Conservation (phyloP, 1,284 basidiomycete species). For the Heterobasidion annosum region DNA sequence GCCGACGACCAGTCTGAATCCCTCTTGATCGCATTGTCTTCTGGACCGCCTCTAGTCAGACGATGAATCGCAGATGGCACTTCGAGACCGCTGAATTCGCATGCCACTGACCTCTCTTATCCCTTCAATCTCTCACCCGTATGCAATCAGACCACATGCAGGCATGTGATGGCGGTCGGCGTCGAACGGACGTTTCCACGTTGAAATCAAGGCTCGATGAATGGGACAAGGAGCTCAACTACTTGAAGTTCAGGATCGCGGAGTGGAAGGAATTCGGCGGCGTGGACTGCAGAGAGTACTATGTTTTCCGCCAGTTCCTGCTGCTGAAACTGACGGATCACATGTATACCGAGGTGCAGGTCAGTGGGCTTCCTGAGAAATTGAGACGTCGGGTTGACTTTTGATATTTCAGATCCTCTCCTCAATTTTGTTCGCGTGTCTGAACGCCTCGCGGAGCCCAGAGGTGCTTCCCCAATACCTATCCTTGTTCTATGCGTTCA, state of each 20-base stretch:
- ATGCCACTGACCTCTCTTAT: too few relatives aligned
- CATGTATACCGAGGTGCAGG: constrained; percentile 9
- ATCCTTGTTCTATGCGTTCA: constrained; percentile 4
- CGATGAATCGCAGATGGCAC: too few relatives aligned
- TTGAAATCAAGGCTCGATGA: constrained; percentile 8
- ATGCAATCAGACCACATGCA: too few relatives aligned
- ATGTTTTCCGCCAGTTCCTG: constrained; percentile 8
- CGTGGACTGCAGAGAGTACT: constrained; percentile 8
- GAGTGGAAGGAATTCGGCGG: constrained; percentile 10
- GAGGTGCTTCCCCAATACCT: constrained; percentile 6
- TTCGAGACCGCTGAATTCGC: too few relatives aligned
- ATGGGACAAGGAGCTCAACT: constrained; percentile 11
- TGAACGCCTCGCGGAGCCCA: constrained; percentile 4
- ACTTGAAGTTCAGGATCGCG: constrained; percentile 11
- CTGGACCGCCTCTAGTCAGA: too few relatives aligned
- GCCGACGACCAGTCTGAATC: too few relatives aligned
- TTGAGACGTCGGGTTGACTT: too few relatives aligned
- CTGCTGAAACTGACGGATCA: constrained; percentile 8
- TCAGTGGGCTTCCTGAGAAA: background rate
- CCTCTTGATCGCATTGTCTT: too few relatives aligned
- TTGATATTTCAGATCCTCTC: constrained; percentile 5
- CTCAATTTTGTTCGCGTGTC: constrained; percentile 8
- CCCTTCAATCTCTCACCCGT: too few relatives aligned
- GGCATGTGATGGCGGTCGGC: background rate
- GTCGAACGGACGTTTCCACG: constrained; percentile 3